Base-by-base conservation (phyloP, 2,329 filamentous ascomycete species). In the Beauveria varroae region DNA sequence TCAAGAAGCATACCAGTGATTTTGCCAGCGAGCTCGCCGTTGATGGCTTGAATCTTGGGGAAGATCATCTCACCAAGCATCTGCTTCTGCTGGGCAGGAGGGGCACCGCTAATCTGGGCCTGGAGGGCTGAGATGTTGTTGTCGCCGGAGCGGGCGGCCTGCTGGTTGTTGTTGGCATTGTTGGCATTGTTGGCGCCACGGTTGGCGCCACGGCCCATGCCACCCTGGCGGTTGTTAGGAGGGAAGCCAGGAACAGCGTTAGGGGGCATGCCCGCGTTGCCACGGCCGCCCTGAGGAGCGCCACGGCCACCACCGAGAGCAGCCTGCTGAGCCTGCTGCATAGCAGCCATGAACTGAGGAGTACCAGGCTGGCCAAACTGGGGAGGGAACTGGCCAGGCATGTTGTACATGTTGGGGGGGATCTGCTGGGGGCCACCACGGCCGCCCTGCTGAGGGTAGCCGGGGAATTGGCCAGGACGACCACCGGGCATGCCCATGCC, bases 1-100 rank as follows among this genome's bases (percentile, higher is more conserved):
- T 99, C 95, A 70, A 99, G 80, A 71, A 99, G 89, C 95, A 99
- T 99, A 79, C 95, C 95, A 64, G 95, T 99, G 76, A 99, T 98
- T 88, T 99, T 99, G 74, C 95, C 95, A 65, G 95, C 95, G 71
- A 99, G 84, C 71, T 97, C 93, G 63, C 92, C 90, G 81, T 99
- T 95, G 78, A 96, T 88, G 68, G 86, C 86, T 76, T 93, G 87
- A 72, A 99, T 98, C 89, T 98, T 99, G 73, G 95, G 95, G 85
- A 98, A 99, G 70, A 99, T 89, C 69, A 91, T 88, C 81, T 99
- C 95, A 75, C 95, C 95, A 60, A 99, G 87, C 77, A 98, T 91
- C 84, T 99, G 95, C 87, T 99, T 99, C 84, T 98, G 95, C 80
- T 96, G 91, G 54, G 83, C 82, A 44, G 88, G 83, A 63, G 79